Conservation (phyloP, 306 rosid species). For the Vigna unguiculata region DNA sequence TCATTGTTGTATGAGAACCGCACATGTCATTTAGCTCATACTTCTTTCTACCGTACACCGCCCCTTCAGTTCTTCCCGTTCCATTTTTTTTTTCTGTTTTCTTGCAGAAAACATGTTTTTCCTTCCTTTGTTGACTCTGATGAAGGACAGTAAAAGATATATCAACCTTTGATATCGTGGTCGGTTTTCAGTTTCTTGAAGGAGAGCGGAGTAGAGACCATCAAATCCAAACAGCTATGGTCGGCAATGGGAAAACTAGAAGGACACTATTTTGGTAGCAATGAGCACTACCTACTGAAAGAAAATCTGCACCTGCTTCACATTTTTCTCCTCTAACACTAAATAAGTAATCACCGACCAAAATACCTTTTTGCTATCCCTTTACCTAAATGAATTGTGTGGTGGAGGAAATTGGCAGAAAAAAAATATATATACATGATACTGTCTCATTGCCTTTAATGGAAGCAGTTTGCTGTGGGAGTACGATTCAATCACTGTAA, state of each 20-base stretch:
- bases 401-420: neutral
- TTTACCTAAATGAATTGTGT: neutral
- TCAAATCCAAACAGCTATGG: neutral
- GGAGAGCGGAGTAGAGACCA: neutral
- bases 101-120: neutral
- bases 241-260: neutral
- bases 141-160: neutral
- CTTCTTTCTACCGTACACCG: neutral
- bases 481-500: too few species aligned
- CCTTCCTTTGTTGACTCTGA: constrained; percentile 15
- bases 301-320: constrained; percentile 3
- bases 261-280: neutral
- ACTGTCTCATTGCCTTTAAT: too few species aligned
- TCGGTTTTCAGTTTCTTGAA: neutral
- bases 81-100: neutral
- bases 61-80: neutral
- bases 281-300: neutral
- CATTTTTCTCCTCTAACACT: neutral
- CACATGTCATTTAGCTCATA: constrained; percentile 1
- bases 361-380: neutral
- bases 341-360: neutral
- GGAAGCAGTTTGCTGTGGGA: too few species aligned
- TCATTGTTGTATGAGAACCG: constrained; percentile 13
- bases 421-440: too few species aligned
- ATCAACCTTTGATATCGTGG: neutral